Percentiles rank a stretch among this genome's conserved stretches.
Conservation (phyloP, 345 rosid genomes). For the Citrus trifoliata region DNA sequence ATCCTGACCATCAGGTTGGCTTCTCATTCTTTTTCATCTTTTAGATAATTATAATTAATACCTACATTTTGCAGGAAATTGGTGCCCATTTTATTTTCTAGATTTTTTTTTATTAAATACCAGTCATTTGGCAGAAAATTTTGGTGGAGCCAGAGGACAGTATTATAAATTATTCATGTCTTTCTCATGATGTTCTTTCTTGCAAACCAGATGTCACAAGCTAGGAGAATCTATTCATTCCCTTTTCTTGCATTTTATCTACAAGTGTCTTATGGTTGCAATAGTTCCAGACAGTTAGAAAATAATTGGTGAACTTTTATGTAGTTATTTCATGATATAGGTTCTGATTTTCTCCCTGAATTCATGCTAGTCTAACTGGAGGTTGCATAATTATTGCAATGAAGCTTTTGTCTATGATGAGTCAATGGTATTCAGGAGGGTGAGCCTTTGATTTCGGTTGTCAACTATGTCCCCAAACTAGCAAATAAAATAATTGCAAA, state of each 20-base stretch:
- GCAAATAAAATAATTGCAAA: neutral
- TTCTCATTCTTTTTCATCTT: neutral
- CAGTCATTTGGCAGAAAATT: neutral
- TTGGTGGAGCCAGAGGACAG: neutral
- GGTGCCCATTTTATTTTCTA: neutral
- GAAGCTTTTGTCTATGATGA: neutral
- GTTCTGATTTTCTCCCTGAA: neutral
- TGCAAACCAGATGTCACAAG: neutral
- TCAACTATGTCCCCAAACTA: neutral
- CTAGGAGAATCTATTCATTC: neutral
- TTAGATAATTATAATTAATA: neutral
- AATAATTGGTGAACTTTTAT: neutral
- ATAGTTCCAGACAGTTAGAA: neutral
- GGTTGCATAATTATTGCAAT: neutral
- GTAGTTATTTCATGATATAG: neutral
- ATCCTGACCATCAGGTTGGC: conserved; percentile 91
- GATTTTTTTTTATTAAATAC: neutral
- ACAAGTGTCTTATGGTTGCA: neutral
- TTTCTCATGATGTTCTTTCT: neutral
- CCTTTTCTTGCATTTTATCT: neutral
- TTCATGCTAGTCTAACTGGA: neutral
- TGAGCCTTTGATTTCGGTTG: neutral
- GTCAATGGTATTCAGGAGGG: neutral
- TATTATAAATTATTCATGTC: neutral
- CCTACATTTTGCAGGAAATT: neutral